phyloP scores from a whole-genome alignment of 2,329 filamentous ascomycete species.

The Fusarium odoratissimum region DNA sequence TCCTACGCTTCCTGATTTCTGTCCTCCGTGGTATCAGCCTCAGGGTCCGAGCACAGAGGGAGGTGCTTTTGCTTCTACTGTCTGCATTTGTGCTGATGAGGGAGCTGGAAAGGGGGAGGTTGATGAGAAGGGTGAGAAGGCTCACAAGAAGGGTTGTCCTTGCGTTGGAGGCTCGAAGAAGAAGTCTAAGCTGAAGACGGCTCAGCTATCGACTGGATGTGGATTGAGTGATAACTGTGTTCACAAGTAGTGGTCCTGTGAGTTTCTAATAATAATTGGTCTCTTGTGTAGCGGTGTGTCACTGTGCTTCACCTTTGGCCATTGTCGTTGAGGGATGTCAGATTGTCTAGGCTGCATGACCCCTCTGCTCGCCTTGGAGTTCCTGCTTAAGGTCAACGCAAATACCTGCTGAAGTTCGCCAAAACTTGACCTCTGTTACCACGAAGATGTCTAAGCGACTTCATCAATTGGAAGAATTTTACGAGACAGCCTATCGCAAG shows the following conservation, averaged over 20 bases:
- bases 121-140: neutral
- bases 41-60: neutral
- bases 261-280: neutral
- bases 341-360: neutral
- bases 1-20: neutral
- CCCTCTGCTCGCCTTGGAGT: fast-evolving
- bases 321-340: fast-evolving
- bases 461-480: neutral
- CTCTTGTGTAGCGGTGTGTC: fast-evolving
- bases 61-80: neutral
- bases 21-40: constrained; percentile 10
- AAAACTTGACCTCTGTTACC: fast-evolving
- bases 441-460: fast-evolving
- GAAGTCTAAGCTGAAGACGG: neutral
- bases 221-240: neutral
- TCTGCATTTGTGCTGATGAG: neutral
- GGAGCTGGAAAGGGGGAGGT: neutral
- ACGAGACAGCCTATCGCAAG: neutral
- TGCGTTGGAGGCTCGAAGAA: neutral
- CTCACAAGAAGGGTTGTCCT: neutral
- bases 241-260: neutral
- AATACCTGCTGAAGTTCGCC: fast-evolving
- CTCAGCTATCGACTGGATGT: neutral
- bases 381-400: fast-evolving
- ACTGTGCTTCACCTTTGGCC: fast-evolving